Conservation (phyloP, 208 protist species). For the Crithidia brevicula region DNA sequence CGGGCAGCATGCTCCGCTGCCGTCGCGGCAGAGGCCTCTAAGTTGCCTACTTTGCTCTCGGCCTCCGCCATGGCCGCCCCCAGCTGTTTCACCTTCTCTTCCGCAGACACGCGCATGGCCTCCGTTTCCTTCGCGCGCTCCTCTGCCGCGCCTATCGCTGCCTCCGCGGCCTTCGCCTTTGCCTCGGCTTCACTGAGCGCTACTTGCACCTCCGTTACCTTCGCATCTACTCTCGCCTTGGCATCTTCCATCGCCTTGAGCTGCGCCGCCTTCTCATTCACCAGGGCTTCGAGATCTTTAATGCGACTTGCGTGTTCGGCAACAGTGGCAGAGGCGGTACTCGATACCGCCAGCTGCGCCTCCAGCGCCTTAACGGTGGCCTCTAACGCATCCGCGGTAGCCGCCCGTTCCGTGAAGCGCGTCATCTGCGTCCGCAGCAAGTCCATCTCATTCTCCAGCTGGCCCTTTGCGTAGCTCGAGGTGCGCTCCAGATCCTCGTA, state of each 20-base stretch:
- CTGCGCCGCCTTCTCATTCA: not conserved
- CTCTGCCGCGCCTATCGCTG: not conserved
- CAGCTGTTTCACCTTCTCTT: not conserved
- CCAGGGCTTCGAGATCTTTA: constrained; percentile 7
- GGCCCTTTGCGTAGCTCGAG: constrained; percentile 26
- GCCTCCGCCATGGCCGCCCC: not conserved
- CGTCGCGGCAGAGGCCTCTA: not conserved
- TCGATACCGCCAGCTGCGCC: constrained; percentile 2
- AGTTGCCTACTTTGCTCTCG: not conserved
- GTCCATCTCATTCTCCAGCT: constrained; percentile 28
- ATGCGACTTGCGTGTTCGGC: not conserved
- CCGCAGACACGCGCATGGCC: not conserved
- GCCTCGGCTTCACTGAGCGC: not conserved
- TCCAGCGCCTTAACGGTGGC: not conserved
- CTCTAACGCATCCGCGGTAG: constrained; percentile 5
- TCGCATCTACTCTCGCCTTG: not conserved
- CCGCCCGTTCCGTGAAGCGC: not conserved
- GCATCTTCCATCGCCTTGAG: constrained; percentile 8
- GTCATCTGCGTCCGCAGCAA: constrained; percentile 18
- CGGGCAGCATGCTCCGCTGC: not conserved
- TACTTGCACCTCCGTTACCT: not conserved
- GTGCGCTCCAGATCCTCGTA: constrained; percentile 40
- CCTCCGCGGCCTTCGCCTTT: not conserved
- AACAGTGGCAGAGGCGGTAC: not conserved
- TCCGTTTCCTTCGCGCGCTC: not conserved